Evolutionary conservation across 768 basidiomycete species (phyloP).

Genomic region (Amanita phalloides): DNA sequence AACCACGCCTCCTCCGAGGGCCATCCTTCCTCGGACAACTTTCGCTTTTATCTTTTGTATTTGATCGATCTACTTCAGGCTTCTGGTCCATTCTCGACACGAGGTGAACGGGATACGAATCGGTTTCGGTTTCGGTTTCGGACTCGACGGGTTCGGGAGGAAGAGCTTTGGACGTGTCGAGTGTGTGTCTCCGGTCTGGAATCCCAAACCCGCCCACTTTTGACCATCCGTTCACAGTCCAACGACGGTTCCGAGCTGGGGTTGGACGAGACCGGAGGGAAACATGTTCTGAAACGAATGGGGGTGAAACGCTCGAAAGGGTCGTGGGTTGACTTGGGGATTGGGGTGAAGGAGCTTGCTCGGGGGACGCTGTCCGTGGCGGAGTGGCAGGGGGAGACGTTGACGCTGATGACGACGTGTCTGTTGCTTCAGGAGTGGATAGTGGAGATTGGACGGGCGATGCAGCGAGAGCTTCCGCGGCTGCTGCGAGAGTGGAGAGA

Average conservation of each 20-base stretch:
- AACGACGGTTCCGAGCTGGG: constrained; percentile 2
- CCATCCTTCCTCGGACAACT: neutral
- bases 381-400: constrained; percentile 1
- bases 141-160: neutral
- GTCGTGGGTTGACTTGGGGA: neutral
- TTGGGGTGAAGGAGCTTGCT: neutral
- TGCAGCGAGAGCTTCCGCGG: neutral
- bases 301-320: neutral
- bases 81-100: neutral
- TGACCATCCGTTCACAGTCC: constrained; percentile 5
- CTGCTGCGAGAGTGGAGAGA: constrained; percentile 2
- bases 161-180: neutral
- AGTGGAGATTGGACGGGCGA: neutral
- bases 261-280: neutral
- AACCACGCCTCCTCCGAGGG: neutral
- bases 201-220: neutral
- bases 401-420: neutral
- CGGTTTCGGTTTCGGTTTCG: too few species aligned
- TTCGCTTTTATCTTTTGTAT: neutral
- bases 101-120: neutral
- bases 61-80: neutral
- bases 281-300: neutral
- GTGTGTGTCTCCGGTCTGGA: neutral
- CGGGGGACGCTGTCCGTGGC: neutral
- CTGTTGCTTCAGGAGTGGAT: constrained; percentile 1